Evolutionary conservation across 305 asterid genomes (phyloP).

Genomic region (Fraxinus dipetala): DNA sequence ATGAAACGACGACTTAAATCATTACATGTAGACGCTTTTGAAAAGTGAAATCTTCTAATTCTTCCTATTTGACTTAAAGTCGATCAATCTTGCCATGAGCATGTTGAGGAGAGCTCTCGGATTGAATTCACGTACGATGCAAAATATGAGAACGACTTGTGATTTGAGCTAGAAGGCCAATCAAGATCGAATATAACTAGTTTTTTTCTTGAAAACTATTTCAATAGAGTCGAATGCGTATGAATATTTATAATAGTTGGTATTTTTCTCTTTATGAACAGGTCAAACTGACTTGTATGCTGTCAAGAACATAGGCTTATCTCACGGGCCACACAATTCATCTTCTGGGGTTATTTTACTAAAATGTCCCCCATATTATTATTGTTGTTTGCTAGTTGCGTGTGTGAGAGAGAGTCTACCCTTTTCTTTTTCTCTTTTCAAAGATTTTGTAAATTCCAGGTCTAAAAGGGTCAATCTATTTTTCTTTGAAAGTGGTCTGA

Average conservation of each 20-base stretch:
- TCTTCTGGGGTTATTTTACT: neutral
- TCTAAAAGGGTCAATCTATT: neutral
- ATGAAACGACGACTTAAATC: neutral
- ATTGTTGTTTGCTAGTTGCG: neutral
- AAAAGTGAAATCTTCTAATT: neutral
- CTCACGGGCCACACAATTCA: neutral
- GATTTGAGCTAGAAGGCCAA: neutral
- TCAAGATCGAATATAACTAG: neutral
- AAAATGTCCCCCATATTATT: neutral
- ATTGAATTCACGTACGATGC: neutral
- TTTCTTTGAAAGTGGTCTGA: neutral
- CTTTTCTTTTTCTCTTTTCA: neutral
- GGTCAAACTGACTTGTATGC: neutral
- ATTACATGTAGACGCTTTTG: neutral
- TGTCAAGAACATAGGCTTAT: neutral
- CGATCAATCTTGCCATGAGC: neutral
- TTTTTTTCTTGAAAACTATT: neutral
- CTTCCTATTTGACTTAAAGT: neutral
- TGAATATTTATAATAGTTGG: neutral
- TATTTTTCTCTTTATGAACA: neutral
- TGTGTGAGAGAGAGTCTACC: neutral
- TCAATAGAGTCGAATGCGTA: neutral
- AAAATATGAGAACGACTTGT: neutral
- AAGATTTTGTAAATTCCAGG: neutral
- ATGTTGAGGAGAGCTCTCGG: neutral